These are phyloP conservation scores for Rutstroemia sydowiana DNA, from an alignment of 2,329 filamentous ascomycete genomes.

Conservation along the genomic window DNA sequence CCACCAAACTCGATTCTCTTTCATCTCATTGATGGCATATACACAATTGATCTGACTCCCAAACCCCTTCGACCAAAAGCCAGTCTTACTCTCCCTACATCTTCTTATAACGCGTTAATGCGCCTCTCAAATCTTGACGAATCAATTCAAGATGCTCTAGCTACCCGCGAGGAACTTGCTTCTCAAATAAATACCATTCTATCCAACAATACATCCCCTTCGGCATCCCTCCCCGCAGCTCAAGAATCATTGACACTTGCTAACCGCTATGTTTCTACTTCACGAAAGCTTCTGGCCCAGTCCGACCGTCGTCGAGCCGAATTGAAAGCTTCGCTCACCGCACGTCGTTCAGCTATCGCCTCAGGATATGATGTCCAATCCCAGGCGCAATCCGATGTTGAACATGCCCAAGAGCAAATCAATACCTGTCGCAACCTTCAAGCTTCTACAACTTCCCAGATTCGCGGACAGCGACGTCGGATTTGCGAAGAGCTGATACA, in stretches of 20 bases:
- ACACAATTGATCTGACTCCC: constrained; percentile 63
- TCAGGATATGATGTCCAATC: constrained; percentile 53
- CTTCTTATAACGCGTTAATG: constrained; percentile 84
- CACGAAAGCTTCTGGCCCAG: constrained; percentile 58
- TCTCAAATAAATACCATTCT: constrained; percentile 66
- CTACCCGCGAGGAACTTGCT: constrained; percentile 66
- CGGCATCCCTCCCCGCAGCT: constrained; percentile 40
- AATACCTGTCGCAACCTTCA: constrained; percentile 47
- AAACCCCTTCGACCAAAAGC: constrained; percentile 41
- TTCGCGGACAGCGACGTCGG: constrained; percentile 79
- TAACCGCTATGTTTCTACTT: constrained; percentile 49
- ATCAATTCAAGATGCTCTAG: constrained; percentile 82
- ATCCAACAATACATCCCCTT: constrained; percentile 30
- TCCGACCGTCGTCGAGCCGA: constrained; percentile 59
- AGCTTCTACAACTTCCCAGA: constrained; percentile 52
- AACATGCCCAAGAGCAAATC: constrained; percentile 53
- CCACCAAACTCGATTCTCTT: constrained; percentile 79
- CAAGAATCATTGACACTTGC: constrained; percentile 42
- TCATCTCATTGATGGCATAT: constrained; percentile 79
- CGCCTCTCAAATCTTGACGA: constrained; percentile 80
- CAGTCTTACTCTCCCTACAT: constrained; percentile 50
- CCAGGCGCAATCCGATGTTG: constrained; percentile 52
- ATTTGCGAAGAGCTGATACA: constrained; percentile 75
- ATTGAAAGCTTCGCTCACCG: constrained; percentile 56
- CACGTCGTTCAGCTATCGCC: constrained; percentile 60